These are phyloP conservation scores for Xylogone sp. DNA, from an alignment of 2,329 filamentous ascomycete genomes.

Conservation along the genomic window DNA sequence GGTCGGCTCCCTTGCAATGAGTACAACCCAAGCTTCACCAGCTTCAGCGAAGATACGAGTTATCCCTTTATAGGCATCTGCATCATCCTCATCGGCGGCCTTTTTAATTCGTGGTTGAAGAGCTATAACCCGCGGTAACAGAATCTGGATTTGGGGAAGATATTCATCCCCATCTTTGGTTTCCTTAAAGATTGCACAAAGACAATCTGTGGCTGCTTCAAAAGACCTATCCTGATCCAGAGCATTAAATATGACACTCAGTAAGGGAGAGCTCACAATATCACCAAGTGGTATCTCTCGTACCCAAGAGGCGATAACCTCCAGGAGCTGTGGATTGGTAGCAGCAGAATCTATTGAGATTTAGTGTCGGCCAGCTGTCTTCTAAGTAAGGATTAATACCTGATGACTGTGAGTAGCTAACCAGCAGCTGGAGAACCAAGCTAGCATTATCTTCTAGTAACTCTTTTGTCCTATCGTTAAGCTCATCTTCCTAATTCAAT, in stretches of 20 bases:
- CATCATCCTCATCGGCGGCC: slow-evolving; percentile 75
- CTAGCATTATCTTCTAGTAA: slow-evolving; percentile 86
- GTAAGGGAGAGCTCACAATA: slow-evolving; percentile 79
- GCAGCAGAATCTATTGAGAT: slow-evolving; percentile 61
- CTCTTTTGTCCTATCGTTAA: slow-evolving; percentile 79
- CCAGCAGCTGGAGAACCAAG: slow-evolving; percentile 81
- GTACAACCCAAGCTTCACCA: slow-evolving; percentile 89
- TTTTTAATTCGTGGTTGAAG: slow-evolving; percentile 73
- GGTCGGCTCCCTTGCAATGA: slow-evolving; percentile 78
- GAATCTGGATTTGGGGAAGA: slow-evolving; percentile 71
- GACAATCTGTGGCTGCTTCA: slow-evolving; percentile 84
- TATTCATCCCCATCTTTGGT: slow-evolving; percentile 93
- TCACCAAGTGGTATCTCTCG: slow-evolving; percentile 83
- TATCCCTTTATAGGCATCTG: slow-evolving; percentile 80
- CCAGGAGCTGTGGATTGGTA: slow-evolving; percentile 84
- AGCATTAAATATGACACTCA: slow-evolving; percentile 76
- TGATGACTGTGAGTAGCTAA: slow-evolving; percentile 89
- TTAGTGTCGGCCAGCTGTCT: slow-evolving; percentile 17
- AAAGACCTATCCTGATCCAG: slow-evolving; percentile 74
- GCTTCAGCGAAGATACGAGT: slow-evolving; percentile 91
- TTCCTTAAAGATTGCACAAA: slow-evolving; percentile 88
- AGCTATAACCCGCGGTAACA: slow-evolving; percentile 77
- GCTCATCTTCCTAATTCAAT: slow-evolving; percentile 83
- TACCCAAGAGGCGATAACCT: slow-evolving; percentile 96
- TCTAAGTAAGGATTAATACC: slow-evolving; percentile 50